Conservation (phyloP, 768 basidiomycete genomes). For the Mycena albidolilacea region DNA sequence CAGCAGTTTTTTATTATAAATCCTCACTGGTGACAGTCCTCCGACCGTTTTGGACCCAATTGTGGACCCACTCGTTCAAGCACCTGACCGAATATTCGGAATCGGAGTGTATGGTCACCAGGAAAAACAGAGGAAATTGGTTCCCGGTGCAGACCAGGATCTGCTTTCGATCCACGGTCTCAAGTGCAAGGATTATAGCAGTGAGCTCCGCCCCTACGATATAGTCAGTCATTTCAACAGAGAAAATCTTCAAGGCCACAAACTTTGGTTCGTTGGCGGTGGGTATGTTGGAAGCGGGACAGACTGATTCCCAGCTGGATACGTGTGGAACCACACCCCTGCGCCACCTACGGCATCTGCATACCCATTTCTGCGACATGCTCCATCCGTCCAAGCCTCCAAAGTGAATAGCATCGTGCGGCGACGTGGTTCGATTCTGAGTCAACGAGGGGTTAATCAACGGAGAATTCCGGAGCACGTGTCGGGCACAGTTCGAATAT, state of each 20-base stretch:
- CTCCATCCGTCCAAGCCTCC: slow-evolving; percentile 29
- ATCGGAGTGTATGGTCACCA: slow-evolving; percentile 27
- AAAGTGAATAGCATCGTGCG: slow-evolving; percentile 24
- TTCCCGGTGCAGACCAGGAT: neutral
- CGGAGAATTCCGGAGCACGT: too few species aligned
- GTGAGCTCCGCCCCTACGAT: slow-evolving; percentile 26
- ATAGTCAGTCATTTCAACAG: too few species aligned
- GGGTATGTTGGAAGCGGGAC: slow-evolving; percentile 19
- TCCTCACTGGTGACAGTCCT: slow-evolving; percentile 16
- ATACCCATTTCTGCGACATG: slow-evolving; percentile 30
- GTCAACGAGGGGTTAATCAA: too few species aligned
- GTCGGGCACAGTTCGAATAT: too few species aligned
- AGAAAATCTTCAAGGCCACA: neutral
- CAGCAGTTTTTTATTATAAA: neutral
- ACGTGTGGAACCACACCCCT: slow-evolving; percentile 14
- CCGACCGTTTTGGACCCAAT: slow-evolving; percentile 32
- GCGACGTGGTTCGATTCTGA: too few species aligned
- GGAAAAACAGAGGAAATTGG: slow-evolving; percentile 11
- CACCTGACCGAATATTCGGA: slow-evolving; percentile 31
- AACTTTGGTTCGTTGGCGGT: slow-evolving; percentile 32
- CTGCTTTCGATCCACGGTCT: slow-evolving; percentile 13
- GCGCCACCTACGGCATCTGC: slow-evolving; percentile 19
- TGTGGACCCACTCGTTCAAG: slow-evolving; percentile 17
- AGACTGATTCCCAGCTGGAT: neutral
- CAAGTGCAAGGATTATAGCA: slow-evolving; percentile 28